Evolutionary conservation across 2,329 filamentous ascomycete species (phyloP), one percentile per base, ranked within the genome.

Genomic region (Penicillium decumbens): DNA sequence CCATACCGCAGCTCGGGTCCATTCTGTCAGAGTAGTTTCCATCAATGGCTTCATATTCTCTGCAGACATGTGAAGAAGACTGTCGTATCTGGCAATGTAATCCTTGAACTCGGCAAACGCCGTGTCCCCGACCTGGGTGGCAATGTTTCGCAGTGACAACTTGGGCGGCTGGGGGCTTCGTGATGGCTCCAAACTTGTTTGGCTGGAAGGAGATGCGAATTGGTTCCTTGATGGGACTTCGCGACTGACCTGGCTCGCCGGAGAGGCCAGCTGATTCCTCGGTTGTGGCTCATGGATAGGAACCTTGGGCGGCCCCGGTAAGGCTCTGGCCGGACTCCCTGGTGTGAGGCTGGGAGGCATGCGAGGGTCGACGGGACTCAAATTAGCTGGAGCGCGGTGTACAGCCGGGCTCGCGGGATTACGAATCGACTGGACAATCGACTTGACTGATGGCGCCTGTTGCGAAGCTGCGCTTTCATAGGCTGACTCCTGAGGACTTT

Each of bases 1-100:
- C 91, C 91, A 96, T 0, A 88, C 75, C 3, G 83, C 84, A 23
- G 84, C 85, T 50, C 88, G 80, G 8, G 86, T 77, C 74, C 91
- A 85, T 51, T 89, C 82, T 41, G 79, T 76, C 0, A 85, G 77
- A 0, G 82, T 75, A 43, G 81, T 85, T 27, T 79, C 77, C 47
- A 81, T 77, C 4, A 90, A 66, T 0, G 88, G 83, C 54, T 81
- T 83, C 27, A 85, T 76, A 28, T 84, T 80, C 66, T 95, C 88
- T 0, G 89, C 85, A 49, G 91, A 88, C 38, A 92, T 70, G 32
- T 83, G 78, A 64, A 95, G 95, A 2, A 93, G 77, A 56, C 86
- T 83, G 53, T 82, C 84, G 59, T 93, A 80, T 64, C 91, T 87
- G 18, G 79, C 80, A 3, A 88, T 87, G 24, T 89, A 84, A 5